A percentile compares a stretch with the other conserved stretches of the same genome.
Conservation (phyloP, 345 rosid species). For the Rhodomyrtus tomentosa region DNA sequence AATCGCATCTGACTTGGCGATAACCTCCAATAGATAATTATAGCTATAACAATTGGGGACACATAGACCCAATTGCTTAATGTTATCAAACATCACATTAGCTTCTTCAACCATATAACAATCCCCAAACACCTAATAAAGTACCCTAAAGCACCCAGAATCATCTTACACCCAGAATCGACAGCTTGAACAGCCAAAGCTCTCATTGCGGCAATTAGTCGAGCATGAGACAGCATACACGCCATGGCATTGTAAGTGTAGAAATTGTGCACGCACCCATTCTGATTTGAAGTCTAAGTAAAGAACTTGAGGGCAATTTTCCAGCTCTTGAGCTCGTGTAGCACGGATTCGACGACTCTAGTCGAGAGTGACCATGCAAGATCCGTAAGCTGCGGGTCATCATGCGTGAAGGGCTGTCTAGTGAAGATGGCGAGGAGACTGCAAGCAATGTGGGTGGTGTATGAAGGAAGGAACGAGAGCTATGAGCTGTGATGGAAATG, state of each 20-base stretch:
- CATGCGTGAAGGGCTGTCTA: constrained; percentile 27
- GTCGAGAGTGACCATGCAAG: constrained; percentile 48
- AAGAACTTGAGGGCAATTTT: constrained; percentile 44
- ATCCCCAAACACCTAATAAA: constrained; percentile 67
- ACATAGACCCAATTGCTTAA: constrained; percentile 44
- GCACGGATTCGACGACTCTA: constrained; percentile 53
- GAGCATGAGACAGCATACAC: constrained; percentile 78
- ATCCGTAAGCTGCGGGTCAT: constrained; percentile 30
- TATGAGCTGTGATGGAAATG: constrained; percentile 26
- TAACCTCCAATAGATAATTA: constrained; percentile 70
- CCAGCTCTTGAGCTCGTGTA: constrained; percentile 48
- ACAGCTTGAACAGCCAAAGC: constrained; percentile 30
- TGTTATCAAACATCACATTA: constrained; percentile 50
- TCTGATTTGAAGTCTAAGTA: constrained; percentile 50
- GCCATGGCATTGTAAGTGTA: constrained; percentile 88
- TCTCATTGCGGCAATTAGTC: constrained; percentile 67
- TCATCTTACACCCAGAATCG: constrained; percentile 43
- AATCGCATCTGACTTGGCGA: constrained; percentile 39
- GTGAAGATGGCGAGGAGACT: constrained; percentile 45
- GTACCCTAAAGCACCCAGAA: constrained; percentile 74
- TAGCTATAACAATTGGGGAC: constrained; percentile 55
- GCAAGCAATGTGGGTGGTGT: constrained; percentile 15
- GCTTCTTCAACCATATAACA: constrained; percentile 57
- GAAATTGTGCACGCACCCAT: constrained; percentile 47
- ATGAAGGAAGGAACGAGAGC: constrained; percentile 11